Base-by-base conservation (phyloP, 2,329 filamentous ascomycete genomes). In the Parafenestella ontariensis region DNA sequence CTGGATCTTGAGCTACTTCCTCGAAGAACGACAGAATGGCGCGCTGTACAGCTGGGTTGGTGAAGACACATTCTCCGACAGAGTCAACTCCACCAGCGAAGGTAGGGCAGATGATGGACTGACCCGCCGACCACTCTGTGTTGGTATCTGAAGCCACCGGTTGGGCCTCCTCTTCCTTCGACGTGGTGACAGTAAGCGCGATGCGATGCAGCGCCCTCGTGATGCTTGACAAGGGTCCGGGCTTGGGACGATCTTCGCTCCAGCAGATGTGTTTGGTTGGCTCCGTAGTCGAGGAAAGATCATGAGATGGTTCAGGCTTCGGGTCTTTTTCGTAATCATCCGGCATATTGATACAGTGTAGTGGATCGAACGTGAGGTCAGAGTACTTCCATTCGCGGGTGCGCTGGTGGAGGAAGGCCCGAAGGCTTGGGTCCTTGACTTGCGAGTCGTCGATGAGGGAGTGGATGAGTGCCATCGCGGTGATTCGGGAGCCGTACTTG, bases 11-110 rank as follows among this genome's bases (percentile, higher is more conserved):
- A 5, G 84, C 81, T 11, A 89, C 81, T 33, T 84, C 77, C 44
- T 85, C 76, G 31, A 92, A 78, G 82, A 87, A 92, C 34, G 77
- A 72, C 2, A 91, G 72, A 23, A 90, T 82, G 2, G 78, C 72
- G 11, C 70, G 64, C 58, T 85, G 82, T 0, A 84, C 82, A 10
- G 70, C 72, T 11, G 88, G 78, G 18, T 66, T 26, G 1, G 69
- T 68, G 47, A 93, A 81, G 56, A 91, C 82, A 33, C 80, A 78
- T 71, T 96, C 90, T 7, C 77, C 77, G 65, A 86, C 80, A 29
- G 80, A 69, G 1, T 75, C 64, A 57, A 89, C 85, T 3, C 88
- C 88, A 1, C 87, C 84, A n/a, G 88, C 88, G 73, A 89, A 89
- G 57, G 87, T 67, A 3, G 69, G 66, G 33, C 68, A 74, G 78